phyloP scores from a whole-genome alignment of 345 rosid genomes.

The Eucalyptus pauciflora region DNA sequence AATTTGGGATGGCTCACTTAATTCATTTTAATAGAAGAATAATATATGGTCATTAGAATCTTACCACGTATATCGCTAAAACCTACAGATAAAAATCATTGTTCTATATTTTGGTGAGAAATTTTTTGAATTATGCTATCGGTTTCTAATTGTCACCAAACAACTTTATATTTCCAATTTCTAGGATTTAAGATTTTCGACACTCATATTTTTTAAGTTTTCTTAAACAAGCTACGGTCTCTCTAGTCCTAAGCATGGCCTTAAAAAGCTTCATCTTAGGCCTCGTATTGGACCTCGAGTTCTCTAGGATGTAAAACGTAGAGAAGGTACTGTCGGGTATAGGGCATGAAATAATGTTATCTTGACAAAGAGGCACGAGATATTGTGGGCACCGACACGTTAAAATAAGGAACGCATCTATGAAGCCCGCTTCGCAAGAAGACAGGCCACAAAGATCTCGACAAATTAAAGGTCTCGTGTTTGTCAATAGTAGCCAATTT shows the following conservation, averaged over 20 bases:
- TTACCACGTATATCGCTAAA: background rate
- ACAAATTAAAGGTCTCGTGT: background rate
- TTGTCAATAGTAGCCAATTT: background rate
- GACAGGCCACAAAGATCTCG: background rate
- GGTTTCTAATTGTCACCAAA: background rate
- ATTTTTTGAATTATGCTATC: background rate
- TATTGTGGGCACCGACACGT: rapidly evolving
- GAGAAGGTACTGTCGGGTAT: too few species aligned
- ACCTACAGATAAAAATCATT: background rate
- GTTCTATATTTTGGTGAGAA: too few species aligned
- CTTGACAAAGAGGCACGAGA: rapidly evolving
- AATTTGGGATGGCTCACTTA: background rate
- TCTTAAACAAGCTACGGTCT: background rate
- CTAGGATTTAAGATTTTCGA: background rate
- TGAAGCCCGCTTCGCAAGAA: too few species aligned
- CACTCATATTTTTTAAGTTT: background rate
- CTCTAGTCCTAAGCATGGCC: background rate
- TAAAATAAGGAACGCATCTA: rapidly evolving
- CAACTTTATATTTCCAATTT: background rate
- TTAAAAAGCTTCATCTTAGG: too few species aligned
- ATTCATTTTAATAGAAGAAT: background rate
- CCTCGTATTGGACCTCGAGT: rapidly evolving
- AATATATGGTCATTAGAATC: background rate
- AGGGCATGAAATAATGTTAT: too few species aligned
- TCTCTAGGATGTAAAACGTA: too few species aligned